phyloP scores from a whole-genome alignment of 2,329 filamentous ascomycete genomes.

The Rutstroemia sp. region DNA sequence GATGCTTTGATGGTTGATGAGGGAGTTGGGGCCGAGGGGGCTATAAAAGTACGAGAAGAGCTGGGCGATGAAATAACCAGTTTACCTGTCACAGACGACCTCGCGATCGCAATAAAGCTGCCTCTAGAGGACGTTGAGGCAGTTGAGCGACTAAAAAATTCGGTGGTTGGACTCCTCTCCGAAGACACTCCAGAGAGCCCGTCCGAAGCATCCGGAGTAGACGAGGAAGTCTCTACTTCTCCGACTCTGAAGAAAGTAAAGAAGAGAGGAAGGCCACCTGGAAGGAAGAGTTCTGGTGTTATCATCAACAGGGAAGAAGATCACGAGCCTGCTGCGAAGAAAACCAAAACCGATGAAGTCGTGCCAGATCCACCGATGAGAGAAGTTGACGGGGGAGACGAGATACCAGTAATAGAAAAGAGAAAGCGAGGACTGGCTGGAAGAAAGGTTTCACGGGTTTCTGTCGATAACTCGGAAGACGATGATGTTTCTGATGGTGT shows the following conservation, averaged over 20 bases:
- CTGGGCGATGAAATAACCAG: no score
- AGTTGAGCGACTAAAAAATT: neutral
- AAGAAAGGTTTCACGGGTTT: neutral
- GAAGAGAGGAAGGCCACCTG: neutral
- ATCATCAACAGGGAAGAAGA: neutral
- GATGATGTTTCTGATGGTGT: neutral
- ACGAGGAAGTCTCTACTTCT: neutral
- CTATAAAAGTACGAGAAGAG: no score
- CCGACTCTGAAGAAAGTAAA: neutral
- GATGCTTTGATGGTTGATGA: neutral
- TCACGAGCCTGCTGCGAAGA: neutral
- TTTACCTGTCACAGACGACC: neutral
- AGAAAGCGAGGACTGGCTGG: neutral
- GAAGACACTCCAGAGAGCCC: neutral
- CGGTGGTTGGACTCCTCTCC: neutral
- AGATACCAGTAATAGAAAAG: neutral
- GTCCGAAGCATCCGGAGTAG: neutral
- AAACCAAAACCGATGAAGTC: neutral
- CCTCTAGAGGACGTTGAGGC: neutral
- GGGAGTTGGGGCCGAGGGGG: no score
- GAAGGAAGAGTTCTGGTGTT: neutral
- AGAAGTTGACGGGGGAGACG: neutral
- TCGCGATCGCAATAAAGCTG: neutral
- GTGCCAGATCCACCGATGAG: neutral
- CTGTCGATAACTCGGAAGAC: neutral